A percentile compares a stretch with the other conserved stretches of the same genome.
phyloP scores from a whole-genome alignment of 768 basidiomycete genomes.

The Neoboletus brunneissimus region DNA sequence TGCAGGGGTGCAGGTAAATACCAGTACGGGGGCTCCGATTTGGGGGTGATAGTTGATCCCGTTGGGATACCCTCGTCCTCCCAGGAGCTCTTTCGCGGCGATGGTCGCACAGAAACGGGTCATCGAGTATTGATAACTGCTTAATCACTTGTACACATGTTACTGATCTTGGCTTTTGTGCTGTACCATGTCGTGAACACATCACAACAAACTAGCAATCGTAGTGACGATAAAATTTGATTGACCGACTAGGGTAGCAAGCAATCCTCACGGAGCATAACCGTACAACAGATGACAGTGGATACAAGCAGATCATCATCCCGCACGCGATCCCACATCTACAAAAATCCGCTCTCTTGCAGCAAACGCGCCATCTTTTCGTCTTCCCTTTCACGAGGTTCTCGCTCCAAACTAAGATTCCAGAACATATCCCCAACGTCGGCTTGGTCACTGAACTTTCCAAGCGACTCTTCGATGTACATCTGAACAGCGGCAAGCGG shows the following conservation, averaged over 20 bases:
- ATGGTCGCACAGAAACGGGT: not conserved
- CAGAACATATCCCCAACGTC: conserved; percentile 79
- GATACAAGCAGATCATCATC: conserved; percentile 7
- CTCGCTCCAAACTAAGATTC: conserved; percentile 79
- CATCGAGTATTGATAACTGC: not conserved
- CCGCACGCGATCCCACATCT: conserved; percentile 8
- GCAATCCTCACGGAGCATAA: conserved; percentile 11
- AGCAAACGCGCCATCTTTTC: conserved; percentile 92
- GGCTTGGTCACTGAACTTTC: conserved; percentile 62
- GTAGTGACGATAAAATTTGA: not conserved
- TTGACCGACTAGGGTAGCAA: conserved; percentile 11
- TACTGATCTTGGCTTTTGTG: not conserved
- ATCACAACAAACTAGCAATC: not conserved
- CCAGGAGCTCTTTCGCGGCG: not conserved
- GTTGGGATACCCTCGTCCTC: not conserved
- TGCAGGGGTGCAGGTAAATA: not conserved
- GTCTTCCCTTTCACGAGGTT: conserved; percentile 93
- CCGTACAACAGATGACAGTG: conserved; percentile 21
- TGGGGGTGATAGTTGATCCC: not conserved
- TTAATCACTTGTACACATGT: not conserved
- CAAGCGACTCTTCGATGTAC: conserved; percentile 78
- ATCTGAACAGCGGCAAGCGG: conserved; percentile 61
- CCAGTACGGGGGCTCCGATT: not conserved
- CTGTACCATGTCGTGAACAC: not conserved
- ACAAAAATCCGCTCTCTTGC: conserved; percentile 87